Conservation (phyloP, 2,329 filamentous ascomycete genomes). For the Cercospora beticola region DNA sequence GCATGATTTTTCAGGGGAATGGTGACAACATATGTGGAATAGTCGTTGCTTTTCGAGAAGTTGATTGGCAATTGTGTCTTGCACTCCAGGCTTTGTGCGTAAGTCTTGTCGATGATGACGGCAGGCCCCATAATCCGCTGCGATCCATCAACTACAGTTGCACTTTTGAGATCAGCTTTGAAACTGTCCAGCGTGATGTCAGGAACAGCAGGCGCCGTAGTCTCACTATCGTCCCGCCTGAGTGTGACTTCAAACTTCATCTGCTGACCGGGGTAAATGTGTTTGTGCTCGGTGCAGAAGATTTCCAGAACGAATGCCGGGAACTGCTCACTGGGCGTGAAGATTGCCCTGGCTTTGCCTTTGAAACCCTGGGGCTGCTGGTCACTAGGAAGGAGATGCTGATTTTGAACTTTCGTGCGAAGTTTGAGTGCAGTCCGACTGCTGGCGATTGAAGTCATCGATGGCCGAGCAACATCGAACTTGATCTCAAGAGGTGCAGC, state of each 20-base stretch:
- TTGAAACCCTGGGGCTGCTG: slow-evolving; percentile 26
- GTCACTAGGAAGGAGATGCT: slow-evolving; percentile 25
- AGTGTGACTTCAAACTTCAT: slow-evolving; percentile 22
- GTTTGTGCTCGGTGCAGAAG: slow-evolving; percentile 19
- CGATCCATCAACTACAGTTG: slow-evolving; percentile 19
- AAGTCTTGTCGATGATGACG: slow-evolving; percentile 14
- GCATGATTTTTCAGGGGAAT: slow-evolving; percentile 7
- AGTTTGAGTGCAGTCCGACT: slow-evolving; percentile 13
- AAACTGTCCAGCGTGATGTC: slow-evolving; percentile 18
- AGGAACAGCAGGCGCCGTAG: slow-evolving; percentile 18
- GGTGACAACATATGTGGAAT: slow-evolving; percentile 10
- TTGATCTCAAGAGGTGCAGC: slow-evolving; percentile 14
- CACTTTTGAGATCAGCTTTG: slow-evolving; percentile 17
- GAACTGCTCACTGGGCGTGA: slow-evolving; percentile 23
- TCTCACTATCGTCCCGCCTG: slow-evolving; percentile 15
- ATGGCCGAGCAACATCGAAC: slow-evolving; percentile 14
- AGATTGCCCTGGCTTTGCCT: slow-evolving; percentile 27
- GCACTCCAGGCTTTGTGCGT: slow-evolving; percentile 17
- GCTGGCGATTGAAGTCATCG: slow-evolving; percentile 6
- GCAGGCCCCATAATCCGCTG: slow-evolving; percentile 17
- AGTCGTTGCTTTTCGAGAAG: slow-evolving; percentile 20
- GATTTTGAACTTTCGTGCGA: slow-evolving; percentile 22
- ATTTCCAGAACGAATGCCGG: slow-evolving; percentile 25
- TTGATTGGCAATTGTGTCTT: slow-evolving; percentile 10
- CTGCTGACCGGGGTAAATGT: slow-evolving; percentile 22